Evolutionary conservation across 164 flowering plant species (phyloP).

Genomic region (Stephania yunnanensis): DNA sequence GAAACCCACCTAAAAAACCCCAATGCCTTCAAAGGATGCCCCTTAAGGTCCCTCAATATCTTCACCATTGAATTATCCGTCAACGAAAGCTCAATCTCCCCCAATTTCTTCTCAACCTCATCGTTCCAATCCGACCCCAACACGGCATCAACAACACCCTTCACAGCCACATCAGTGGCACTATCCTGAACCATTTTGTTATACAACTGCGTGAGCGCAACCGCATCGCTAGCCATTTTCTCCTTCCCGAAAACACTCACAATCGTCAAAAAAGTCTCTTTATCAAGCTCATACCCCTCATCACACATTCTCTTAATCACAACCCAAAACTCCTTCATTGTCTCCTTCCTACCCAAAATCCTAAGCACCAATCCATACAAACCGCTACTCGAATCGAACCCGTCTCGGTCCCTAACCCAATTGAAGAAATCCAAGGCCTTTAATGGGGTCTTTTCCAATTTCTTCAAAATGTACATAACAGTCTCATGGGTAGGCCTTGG

Average conservation of each 20-base stretch:
- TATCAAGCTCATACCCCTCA: slow-evolving; percentile 53
- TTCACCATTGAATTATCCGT: slow-evolving; percentile 52
- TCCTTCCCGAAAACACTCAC: slow-evolving; percentile 26
- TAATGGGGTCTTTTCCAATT: slow-evolving; percentile 42
- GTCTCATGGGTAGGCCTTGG: slow-evolving; percentile 46
- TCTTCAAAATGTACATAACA: slow-evolving; percentile 57
- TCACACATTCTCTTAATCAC: slow-evolving; percentile 48
- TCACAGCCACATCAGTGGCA: slow-evolving; percentile 30
- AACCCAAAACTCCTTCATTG: slow-evolving; percentile 63
- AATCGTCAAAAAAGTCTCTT: slow-evolving; percentile 44
- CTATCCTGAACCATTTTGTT: slow-evolving; percentile 41
- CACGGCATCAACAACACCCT: slow-evolving; percentile 34
- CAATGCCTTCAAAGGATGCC: slow-evolving; percentile 51
- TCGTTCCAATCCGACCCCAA: slow-evolving; percentile 42
- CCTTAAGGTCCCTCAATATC: slow-evolving; percentile 51
- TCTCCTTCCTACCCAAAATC: slow-evolving; percentile 37
- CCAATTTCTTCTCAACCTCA: slow-evolving; percentile 43
- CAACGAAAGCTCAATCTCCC: slow-evolving; percentile 29
- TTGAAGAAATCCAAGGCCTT: slow-evolving; percentile 49
- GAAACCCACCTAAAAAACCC: slow-evolving; percentile 59
- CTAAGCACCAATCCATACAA: slow-evolving; percentile 55
- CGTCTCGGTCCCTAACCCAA: slow-evolving; percentile 43
- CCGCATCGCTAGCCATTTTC: slow-evolving; percentile 42
- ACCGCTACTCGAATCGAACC: slow-evolving; percentile 43
- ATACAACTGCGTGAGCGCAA: slow-evolving; percentile 41